Conservation (phyloP, 2,329 filamentous ascomycete genomes). For the Ophiostoma australiae region DNA sequence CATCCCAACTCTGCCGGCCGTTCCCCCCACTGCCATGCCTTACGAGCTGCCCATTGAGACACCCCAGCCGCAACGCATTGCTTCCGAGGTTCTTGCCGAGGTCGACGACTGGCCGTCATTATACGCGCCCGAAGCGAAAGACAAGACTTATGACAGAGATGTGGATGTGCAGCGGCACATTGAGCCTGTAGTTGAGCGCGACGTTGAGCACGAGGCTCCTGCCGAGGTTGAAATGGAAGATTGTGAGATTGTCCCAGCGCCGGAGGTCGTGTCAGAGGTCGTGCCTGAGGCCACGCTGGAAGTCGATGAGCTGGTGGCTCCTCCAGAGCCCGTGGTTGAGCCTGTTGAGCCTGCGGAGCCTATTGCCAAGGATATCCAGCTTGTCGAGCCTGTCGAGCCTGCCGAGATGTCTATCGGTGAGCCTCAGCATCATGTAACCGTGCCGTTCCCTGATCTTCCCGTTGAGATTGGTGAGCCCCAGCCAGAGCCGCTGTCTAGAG, state of each 20-base stretch:
- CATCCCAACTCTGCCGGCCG: neutral
- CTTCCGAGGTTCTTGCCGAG: neutral
- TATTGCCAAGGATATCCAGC: neutral
- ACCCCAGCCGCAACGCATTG: neutral
- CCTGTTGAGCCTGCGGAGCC: neutral
- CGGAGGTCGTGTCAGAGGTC: neutral
- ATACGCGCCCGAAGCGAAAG: neutral
- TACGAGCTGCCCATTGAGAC: neutral
- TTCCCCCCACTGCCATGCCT: neutral
- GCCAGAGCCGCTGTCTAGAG: neutral
- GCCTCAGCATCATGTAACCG: neutral
- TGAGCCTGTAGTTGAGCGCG: neutral
- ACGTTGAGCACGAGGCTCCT: neutral
- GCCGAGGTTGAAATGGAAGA: neutral
- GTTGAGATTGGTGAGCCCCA: neutral
- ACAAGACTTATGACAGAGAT: neutral
- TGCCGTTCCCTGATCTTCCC: constrained; percentile 8
- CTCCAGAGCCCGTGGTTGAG: neutral
- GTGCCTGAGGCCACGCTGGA: neutral
- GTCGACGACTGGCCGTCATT: constrained; percentile 1
- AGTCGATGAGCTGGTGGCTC: neutral
- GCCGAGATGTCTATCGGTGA: neutral
- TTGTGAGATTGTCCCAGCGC: neutral
- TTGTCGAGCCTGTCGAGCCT: neutral
- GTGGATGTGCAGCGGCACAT: neutral